phyloP scores from a whole-genome alignment of 768 basidiomycete species.

The Xanthoconium purpureum region DNA sequence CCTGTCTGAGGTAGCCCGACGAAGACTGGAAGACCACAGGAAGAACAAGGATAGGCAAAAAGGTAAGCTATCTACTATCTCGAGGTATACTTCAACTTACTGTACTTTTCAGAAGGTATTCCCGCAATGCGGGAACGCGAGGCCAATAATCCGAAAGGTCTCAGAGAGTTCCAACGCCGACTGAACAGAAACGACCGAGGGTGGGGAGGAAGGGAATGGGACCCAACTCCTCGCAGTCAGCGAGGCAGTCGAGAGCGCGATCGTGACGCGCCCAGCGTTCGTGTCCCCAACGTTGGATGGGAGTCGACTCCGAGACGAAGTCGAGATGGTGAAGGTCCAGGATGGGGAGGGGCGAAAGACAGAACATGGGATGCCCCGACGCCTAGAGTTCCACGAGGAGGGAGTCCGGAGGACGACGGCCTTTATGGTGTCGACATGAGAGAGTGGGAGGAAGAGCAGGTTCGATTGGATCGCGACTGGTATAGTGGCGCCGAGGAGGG shows the following conservation, averaged over 20 bases:
- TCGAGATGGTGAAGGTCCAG: constrained; percentile 52
- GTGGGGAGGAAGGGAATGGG: constrained; percentile 49
- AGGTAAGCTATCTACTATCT: constrained; percentile 37
- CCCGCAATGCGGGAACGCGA: constrained; percentile 54
- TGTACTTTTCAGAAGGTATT: constrained; percentile 59
- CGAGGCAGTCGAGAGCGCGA: constrained; percentile 37
- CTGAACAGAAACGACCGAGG: constrained; percentile 70
- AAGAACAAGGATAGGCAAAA: constrained; percentile 64
- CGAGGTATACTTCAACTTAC: neutral
- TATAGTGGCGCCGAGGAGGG: constrained; percentile 91
- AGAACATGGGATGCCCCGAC: constrained; percentile 84
- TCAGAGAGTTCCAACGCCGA: constrained; percentile 93
- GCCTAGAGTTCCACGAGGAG: constrained; percentile 62
- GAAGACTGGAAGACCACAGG: constrained; percentile 74
- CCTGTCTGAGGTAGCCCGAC: constrained; percentile 70
- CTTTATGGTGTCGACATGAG: constrained; percentile 66
- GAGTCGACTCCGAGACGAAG: constrained; percentile 80
- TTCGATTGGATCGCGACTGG: constrained; percentile 92
- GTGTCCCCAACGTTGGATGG: constrained; percentile 92
- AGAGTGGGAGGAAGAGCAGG: constrained; percentile 98
- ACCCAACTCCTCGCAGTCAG: constrained; percentile 61
- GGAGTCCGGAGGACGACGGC: constrained; percentile 67
- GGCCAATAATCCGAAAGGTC: constrained; percentile 64
- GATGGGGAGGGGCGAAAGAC: constrained; percentile 57
- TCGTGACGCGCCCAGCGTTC: constrained; percentile 74